Percentiles rank a stretch among this genome's conserved stretches.
Conservation (phyloP, 1,139 yeast genomes). For the Kodamaea ohmeri region DNA sequence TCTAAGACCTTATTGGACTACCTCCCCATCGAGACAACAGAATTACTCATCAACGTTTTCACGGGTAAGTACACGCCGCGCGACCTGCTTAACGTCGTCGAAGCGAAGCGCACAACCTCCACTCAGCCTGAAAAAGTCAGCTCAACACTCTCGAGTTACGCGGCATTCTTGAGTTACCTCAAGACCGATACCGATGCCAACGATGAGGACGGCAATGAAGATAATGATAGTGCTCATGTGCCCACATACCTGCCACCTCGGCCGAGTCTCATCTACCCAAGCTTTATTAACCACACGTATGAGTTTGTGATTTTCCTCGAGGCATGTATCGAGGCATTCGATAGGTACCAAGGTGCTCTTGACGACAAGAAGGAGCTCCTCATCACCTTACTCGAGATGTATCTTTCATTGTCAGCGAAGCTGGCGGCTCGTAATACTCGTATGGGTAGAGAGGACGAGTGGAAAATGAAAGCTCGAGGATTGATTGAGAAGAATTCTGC, state of each 20-base stretch:
- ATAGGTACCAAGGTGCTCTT: constrained; percentile 66
- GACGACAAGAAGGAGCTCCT: constrained; percentile 71
- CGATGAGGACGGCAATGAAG: constrained; percentile 10
- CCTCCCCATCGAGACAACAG: constrained; percentile 80
- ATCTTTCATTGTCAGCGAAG: constrained; percentile 55
- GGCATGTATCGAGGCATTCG: constrained; percentile 82
- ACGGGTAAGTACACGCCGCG: constrained; percentile 74
- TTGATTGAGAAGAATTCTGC: constrained; percentile 46
- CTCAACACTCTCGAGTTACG: constrained; percentile 57
- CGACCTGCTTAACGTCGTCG: constrained; percentile 7
- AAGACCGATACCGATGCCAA: constrained; percentile 26
- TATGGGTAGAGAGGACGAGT: constrained; percentile 23
- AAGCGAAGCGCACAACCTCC: constrained; percentile 9
- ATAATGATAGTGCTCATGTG: constrained; percentile 11
- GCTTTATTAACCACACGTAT: constrained; percentile 78
- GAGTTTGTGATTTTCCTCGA: constrained; percentile 93
- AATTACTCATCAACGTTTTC: constrained; percentile 76
- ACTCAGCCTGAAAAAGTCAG: constrained; percentile 15
- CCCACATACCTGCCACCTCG: constrained; percentile 92
- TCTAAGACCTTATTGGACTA: constrained; percentile 64
- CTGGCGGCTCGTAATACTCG: constrained; percentile 30
- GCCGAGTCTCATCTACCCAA: constrained; percentile 82
- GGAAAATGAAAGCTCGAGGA: constrained; percentile 65
- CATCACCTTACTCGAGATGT: constrained; percentile 79
- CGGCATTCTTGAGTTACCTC: constrained; percentile 67